Conservation (phyloP, 2,329 filamentous ascomycete genomes). For the Ploettnerulaceae sp. region DNA sequence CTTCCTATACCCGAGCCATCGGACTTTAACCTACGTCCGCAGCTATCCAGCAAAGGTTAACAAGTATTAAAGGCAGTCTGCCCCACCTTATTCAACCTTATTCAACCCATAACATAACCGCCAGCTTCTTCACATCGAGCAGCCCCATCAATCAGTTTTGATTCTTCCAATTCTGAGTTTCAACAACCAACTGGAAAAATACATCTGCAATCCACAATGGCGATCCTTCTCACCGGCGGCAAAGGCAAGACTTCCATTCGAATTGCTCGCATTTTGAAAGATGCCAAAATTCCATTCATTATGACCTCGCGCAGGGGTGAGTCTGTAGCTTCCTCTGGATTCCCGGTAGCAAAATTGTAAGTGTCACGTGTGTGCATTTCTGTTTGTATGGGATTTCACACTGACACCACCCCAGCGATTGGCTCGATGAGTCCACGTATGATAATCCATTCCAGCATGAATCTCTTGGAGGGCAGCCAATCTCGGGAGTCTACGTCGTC, state of each 20-base stretch:
- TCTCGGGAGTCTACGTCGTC: slow-evolving; percentile 40
- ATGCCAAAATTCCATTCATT: slow-evolving; percentile 32
- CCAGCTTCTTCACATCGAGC: background rate
- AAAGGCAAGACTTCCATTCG: slow-evolving; percentile 40
- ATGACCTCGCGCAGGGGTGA: slow-evolving; percentile 36
- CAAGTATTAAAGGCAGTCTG: too few species aligned
- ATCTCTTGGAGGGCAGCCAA: slow-evolving; percentile 17
- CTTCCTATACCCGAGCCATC: too few species aligned
- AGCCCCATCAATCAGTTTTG: too few species aligned
- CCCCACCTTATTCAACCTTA: too few species aligned
- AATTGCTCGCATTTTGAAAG: slow-evolving; percentile 34
- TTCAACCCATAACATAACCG: too few species aligned
- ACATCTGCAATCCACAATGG: slow-evolving; percentile 6
- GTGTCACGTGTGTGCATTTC: background rate
- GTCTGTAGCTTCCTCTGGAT: background rate
- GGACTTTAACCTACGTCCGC: too few species aligned
- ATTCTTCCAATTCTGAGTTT: too few species aligned
- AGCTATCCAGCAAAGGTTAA: too few species aligned
- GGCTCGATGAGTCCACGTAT: slow-evolving; percentile 40
- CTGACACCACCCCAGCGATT: slow-evolving; percentile 33
- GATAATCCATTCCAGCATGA: slow-evolving; percentile 32
- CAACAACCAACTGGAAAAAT: background rate
- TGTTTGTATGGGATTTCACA: background rate
- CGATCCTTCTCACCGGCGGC: slow-evolving; percentile 41
- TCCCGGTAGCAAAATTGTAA: slow-evolving; percentile 29